Evolutionary conservation across 345 rosid genomes (phyloP), one percentile per base, ranked within the genome.

Genomic region (Moricandia moricandioides): DNA sequence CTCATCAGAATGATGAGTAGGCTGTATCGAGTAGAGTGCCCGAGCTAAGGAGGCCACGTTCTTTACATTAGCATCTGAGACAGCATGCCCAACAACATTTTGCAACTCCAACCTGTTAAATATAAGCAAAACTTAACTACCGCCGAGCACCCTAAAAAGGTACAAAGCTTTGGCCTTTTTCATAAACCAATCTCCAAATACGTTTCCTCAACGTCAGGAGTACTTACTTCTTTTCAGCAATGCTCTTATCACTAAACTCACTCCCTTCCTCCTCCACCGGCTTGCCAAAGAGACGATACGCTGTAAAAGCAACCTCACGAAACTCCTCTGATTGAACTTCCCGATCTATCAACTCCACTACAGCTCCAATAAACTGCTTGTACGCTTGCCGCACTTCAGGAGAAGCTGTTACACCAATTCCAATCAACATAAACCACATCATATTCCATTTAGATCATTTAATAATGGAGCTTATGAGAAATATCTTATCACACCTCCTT

Each of bases 321-420:
- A 94, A 87, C 86, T 81, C 93, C 76, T 91, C 96, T n/a, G 97
- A 85, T 0, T 83, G 86, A 73, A 88, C 83, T 81, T 94, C 95
- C 61, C 88, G 80, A 79, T 89, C 97, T 58, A 87, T 79, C 75
- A 87, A 73, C 80, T 94, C 93, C 76, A 88, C 85, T 24, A 89
- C 89, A 16, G 90, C 84, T 73, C 86, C 95, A 78, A 84, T 80
- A 80, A 94, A 94, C 73, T 86, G 89, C 79, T 84, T 91, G 80
- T 91, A 94, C 3, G 82, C 88, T 83, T 88, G 96, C 67, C 95
- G 82, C 73, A 93, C 91, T 76, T 93, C 95, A 1, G 73, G 17
- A 27, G 97, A 86, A 77, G 97, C 98, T 93, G 86, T 66, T 62
- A 75, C 80, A 75, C 8, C 71, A 62, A 64, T 69, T 66, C 75